Evolutionary conservation across 257 asterid species (phyloP).

Genomic region (Lycium barbarum): DNA sequence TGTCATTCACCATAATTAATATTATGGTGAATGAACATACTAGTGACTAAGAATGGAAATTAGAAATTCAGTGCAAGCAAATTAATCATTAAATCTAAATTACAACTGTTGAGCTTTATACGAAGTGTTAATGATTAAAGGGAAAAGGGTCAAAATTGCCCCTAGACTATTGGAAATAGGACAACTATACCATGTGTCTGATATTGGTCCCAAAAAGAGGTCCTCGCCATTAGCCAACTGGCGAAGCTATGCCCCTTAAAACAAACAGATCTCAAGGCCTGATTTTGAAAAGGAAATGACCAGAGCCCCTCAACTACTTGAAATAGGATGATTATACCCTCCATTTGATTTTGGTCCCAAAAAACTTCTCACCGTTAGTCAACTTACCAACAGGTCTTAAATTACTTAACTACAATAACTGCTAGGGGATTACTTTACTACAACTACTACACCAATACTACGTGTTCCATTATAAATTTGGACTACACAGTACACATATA

Average conservation of each 20-base stretch:
- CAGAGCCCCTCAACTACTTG: background rate
- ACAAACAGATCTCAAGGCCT: background rate
- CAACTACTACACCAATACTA: background rate
- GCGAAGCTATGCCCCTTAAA: background rate
- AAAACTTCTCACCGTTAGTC: background rate
- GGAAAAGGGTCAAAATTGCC: slow-evolving; percentile 4
- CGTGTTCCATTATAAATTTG: background rate
- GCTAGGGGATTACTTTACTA: background rate
- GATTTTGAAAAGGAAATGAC: background rate
- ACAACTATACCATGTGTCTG: background rate
- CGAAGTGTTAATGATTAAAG: background rate
- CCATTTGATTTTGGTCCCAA: background rate
- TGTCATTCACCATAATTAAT: background rate
- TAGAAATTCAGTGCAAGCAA: background rate
- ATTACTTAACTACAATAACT: background rate
- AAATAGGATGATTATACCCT: background rate
- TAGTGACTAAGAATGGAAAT: background rate
- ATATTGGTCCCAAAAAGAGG: slow-evolving; percentile 1
- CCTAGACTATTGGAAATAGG: background rate
- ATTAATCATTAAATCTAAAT: background rate
- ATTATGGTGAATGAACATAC: background rate
- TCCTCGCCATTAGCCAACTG: background rate
- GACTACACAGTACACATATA: background rate
- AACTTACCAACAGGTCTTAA: background rate
- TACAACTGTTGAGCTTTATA: slow-evolving; percentile 5